Evolutionary conservation across 305 asterid genomes (phyloP), one percentile per base, ranked within the genome.

Genomic region (Rubia peregrina): DNA sequence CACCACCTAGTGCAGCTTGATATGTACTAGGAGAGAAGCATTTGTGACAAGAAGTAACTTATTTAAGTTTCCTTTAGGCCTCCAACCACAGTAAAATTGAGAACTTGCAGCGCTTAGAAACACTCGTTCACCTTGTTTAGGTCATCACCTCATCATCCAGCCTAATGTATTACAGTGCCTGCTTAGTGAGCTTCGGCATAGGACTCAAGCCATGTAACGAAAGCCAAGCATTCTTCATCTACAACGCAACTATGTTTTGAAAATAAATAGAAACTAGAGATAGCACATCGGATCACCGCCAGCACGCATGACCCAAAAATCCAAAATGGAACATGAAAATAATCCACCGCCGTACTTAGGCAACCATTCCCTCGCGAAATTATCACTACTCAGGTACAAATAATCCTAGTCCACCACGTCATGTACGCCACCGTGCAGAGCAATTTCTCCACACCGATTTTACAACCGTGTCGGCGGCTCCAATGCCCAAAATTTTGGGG

Each of bases 131-230:
- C 63, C 83, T 79, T 88, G 65, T 82, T 82, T 73, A 90, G 80
- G 82, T 90, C 82, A n/a, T n/a, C n/a, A n/a, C n/a, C 82, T 90
- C 96, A 64, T 90, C 96, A 64, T 88, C 96, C 78, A 90, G 80
- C 82, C 93, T 85, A 65, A 86, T 82, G 81, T 83, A 86, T 72
- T 88, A 89, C 19, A 90, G 96, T 0, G 91, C 88, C 82, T 88
- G 71, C 61, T 78, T 78, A 19, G 87, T 76, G 78, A 90, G 95
- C 6, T 72, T 84, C 13, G 87, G 78, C 91, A 90, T 83, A 17
- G 87, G 84, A 77, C 71, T 82, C 73, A 90, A 71, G 38, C 84
- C 81, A 63, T 86, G 85, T 74, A 86, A 86, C 33, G 95, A 88
- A 3, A 90, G 77, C 96, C 96, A 90, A 48, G 91, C 92, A 73